phyloP scores from a whole-genome alignment of 2,329 filamentous ascomycete species.

The Botrytis cinerea region DNA sequence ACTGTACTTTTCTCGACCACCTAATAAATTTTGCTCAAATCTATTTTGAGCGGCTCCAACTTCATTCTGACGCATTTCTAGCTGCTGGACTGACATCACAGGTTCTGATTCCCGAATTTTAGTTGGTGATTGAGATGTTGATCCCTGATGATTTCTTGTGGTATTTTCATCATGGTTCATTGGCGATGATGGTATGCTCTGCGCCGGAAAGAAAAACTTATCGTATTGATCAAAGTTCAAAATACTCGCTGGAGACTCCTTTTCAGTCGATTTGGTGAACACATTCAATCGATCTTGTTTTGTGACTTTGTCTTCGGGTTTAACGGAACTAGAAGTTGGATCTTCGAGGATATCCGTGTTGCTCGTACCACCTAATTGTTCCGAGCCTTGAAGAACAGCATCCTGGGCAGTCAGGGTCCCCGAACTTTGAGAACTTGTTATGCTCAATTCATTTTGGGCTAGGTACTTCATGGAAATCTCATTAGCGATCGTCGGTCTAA shows the following conservation, averaged over 20 bases:
- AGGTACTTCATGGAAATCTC: accelerated
- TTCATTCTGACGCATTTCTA: too few species aligned
- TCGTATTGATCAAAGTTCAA: not conserved
- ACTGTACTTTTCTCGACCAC: too few species aligned
- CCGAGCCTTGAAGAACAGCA: not conserved
- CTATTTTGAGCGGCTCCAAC: not conserved
- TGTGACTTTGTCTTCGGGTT: not conserved
- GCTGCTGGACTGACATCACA: accelerated
- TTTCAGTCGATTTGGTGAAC: not conserved
- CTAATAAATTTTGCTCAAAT: not conserved
- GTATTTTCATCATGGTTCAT: not conserved
- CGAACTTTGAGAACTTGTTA: not conserved
- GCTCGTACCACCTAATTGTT: too few species aligned
- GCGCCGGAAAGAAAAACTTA: not conserved
- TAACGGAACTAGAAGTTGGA: too few species aligned
- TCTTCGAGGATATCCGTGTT: not conserved
- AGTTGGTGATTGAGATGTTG: too few species aligned
- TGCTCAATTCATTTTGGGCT: not conserved
- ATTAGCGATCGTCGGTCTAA: not conserved
- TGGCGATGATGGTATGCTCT: not conserved
- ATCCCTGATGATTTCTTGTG: not conserved
- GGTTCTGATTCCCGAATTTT: accelerated
- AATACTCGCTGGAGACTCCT: accelerated
- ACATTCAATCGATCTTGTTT: not conserved
- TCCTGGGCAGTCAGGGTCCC: not conserved